Base-by-base conservation (phyloP, 2,329 filamentous ascomycete genomes). In the Xylariomycetidae sp. region DNA sequence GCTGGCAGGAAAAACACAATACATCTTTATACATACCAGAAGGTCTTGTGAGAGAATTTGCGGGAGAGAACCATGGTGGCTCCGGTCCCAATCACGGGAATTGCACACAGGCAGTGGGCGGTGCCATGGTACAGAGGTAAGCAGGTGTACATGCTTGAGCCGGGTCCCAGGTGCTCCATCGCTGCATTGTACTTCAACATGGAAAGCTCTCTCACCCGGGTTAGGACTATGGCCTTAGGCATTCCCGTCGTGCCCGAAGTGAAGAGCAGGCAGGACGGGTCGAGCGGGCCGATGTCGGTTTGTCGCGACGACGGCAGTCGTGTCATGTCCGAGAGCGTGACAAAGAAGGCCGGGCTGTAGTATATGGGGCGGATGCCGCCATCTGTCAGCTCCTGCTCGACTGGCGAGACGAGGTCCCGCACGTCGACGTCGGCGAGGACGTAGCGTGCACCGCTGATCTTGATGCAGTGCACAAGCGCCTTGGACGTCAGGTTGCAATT, bases 91-190 rank as follows among this genome's bases (percentile, higher is more conserved):
- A 77, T 46, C 44, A 84, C 59, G 37, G 71, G 72, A 2, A 59
- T 50, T 6, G 79, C 64, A 20, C 72, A 66, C 1, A 67, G 64
- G 10, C 77, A 72, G 14, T 73, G 71, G 5, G 81, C 84, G 0
- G 85, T 85, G n/a, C 81, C 82, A 53, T 89, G 85, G 50, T 88
- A 88, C 13, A 86, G 63, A 1, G 68, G 84, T 74, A 88, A 85
- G 52, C 81, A 85, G 46, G 78, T 74, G 51, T 88, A 88, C 72
- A 80, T 85, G 29, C 78, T 63, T 46, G 85, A 78, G 31, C 51
- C 48, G 43, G 48, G 45, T 12, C 42, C 41, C 1, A 55, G 38
- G 6, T 30, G 17, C 3, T 53, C 12, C 3, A 45, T 41, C 31
- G 50, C 27, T 23, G 38, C 14, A 27, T 44, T 10, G 16, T 40